A percentile compares a stretch with the other conserved stretches of the same genome.
Conservation (phyloP, 148 eudicot species). For the Camellia sinensis region DNA sequence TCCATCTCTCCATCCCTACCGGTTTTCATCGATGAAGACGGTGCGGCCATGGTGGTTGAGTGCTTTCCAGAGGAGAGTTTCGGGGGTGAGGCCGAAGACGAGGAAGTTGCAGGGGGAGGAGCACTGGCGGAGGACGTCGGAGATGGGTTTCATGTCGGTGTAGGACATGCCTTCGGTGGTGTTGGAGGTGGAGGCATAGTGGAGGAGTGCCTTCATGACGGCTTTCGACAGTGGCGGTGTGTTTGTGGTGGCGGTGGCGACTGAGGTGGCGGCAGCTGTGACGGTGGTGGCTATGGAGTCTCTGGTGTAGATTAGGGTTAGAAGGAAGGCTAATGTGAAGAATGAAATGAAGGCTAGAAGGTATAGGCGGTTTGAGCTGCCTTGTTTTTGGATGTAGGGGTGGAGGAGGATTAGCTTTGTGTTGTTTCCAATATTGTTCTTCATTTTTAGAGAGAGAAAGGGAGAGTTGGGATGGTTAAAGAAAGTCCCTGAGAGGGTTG, state of each 20-base stretch:
- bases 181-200: slow-evolving; percentile 57
- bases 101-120: slow-evolving; percentile 53
- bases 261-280: slow-evolving; percentile 14
- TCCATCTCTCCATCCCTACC: slow-evolving; percentile 20
- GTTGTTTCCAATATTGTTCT: slow-evolving; percentile 35
- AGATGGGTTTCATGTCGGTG: slow-evolving; percentile 47
- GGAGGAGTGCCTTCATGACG: slow-evolving; percentile 50
- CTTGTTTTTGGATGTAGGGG: slow-evolving; percentile 67
- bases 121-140: slow-evolving; percentile 50
- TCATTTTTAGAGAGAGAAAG: slow-evolving; percentile 29
- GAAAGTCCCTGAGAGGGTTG: neutral
- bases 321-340: slow-evolving; percentile 47
- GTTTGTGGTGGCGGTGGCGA: neutral
- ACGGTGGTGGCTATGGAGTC: slow-evolving; percentile 26
- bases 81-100: slow-evolving; percentile 62
- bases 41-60: slow-evolving; percentile 58
- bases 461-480: neutral
- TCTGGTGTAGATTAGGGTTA: slow-evolving; percentile 51
- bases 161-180: slow-evolving; percentile 47
- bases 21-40: slow-evolving; percentile 68
- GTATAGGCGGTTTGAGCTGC: slow-evolving; percentile 49
- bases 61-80: slow-evolving; percentile 63
- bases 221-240: slow-evolving; percentile 30
- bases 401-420: slow-evolving; percentile 66
- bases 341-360: slow-evolving; percentile 49